Evolutionary conservation across 2,329 filamentous ascomycete species (phyloP), one percentile per base, ranked within the genome.

Genomic region (Aspergillus glaucus): DNA sequence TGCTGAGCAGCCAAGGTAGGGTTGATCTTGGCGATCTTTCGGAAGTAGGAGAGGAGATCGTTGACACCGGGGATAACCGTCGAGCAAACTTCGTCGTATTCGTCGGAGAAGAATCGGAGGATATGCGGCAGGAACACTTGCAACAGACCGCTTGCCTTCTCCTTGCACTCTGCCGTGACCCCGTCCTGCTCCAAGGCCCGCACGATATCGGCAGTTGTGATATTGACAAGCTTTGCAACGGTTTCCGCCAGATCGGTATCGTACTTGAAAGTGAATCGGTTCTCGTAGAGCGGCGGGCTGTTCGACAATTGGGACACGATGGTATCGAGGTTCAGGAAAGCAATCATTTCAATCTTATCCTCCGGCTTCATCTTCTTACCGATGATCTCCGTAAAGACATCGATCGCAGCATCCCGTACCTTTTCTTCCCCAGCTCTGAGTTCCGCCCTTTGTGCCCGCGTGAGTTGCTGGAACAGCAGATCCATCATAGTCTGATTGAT

Each of bases 61-160:
- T 88, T 95, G 48, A 97, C 81, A 34, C 88, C 92, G 19, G 91
- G 88, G 53, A 98, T 95, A 50, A 97, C 89, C 10, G 89, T 93
- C 32, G 91, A 94, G 75, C 93, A 97, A 58, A 98, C 86, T 73
- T 98, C 93, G 68, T 98, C 93, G 67, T 94, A 98, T 65, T 98
- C 91, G 69, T 98, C 93, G 21, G 90, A 87, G 72, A 98, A 96
- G 75, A 96, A 96, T 36, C 92, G 87, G 45, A 98, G 76, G 10
- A 97, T 79, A 58, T 91, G 86, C 0, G 91, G 89, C 24, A 95
- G 75, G 66, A 97, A 97, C 37, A 82, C 80, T 63, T 87, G 86
- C 46, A 97, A 77, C 51, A 94, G 80, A 58, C 86, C 84, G 59
- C 93, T 89, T 45, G 93, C 92, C 59, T 84, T 86, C 42, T 80